Evolutionary conservation across 306 rosid genomes (phyloP), one percentile per base, ranked within the genome.

Genomic region (Aeschynomene evenia): DNA sequence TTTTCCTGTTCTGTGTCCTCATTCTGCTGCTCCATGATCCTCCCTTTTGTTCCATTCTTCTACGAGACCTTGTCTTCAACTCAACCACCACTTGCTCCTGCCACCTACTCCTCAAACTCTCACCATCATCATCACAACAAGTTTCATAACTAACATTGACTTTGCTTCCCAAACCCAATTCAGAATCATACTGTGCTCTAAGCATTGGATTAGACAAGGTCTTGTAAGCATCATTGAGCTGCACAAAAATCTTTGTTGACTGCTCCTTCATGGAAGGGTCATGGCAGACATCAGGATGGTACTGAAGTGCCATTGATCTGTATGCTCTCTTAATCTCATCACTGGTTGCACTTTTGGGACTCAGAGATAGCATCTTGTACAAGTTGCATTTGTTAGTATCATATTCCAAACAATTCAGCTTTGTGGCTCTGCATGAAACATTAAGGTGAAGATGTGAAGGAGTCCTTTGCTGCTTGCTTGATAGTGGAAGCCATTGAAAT

Each of bases 281-380:
- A 0, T 64, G 79, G 43, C 89, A 89, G 57, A 86, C 88, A 43
- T 90, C 95, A 0, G 96, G 96, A 40, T 90, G 96, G 57, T 84
- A 79, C n/a, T 43, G 82, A 40, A 85, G 87, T 12, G 91, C 96
- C 94, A 82, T 80, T 29, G 79, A 80, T 46, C 90, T 81, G 15
- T 90, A 90, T 22, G 95, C 91, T 58, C 56, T 83, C 81, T 85
- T 90, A 28, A 87, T 84, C 36, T 90, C 96, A 4, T 76, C 83
- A 42, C 4, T 46, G 53, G 89, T 80, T 16, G 90, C 85, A 2
- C 19, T 76, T 31, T 53, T 39, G 0, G 84, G 75, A 57, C 71
- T 85, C 77, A 90, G 31, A 3, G 74, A 76, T 19, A 87, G 78
- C 3, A 87, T 9, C 49, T 81, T 75, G 75, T 90, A 90, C 76